These are phyloP conservation scores for Zymoseptoria pseudotritici DNA, from an alignment of 2,329 filamentous ascomycete species.

Conservation along the genomic window DNA sequence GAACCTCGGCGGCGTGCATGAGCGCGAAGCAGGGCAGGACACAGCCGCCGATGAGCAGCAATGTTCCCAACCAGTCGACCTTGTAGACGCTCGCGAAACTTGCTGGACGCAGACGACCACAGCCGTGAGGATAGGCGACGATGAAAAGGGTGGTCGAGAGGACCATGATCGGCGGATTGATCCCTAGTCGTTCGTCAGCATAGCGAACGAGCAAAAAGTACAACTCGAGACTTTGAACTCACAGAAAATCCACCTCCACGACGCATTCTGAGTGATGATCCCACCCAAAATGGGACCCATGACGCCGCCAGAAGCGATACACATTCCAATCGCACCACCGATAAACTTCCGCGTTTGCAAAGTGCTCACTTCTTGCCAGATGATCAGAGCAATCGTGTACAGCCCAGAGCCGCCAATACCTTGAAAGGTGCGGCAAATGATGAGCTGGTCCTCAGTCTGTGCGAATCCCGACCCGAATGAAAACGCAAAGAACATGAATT, in stretches of 20 bases:
- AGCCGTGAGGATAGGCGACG: slow-evolving; percentile 41
- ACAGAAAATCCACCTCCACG: slow-evolving; percentile 7
- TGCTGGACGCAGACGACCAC: neutral
- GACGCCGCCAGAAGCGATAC: slow-evolving; percentile 9
- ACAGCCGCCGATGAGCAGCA: neutral
- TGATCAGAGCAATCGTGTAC: slow-evolving; percentile 30
- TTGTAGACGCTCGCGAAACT: neutral
- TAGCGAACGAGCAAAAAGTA: slow-evolving; percentile 40
- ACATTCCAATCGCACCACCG: slow-evolving; percentile 43
- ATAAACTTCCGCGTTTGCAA: slow-evolving; percentile 37
- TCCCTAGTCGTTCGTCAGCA: slow-evolving; percentile 22
- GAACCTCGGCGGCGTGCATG: neutral
- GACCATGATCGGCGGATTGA: slow-evolving; percentile 49
- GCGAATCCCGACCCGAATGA: slow-evolving; percentile 49
- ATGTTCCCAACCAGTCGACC: neutral
- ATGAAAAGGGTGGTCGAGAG: slow-evolving; percentile 43
- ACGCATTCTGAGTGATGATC: neutral
- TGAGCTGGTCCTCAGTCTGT: slow-evolving; percentile 46
- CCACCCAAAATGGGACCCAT: slow-evolving; percentile 14
- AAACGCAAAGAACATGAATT: slow-evolving; percentile 49
- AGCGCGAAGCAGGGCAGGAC: neutral
- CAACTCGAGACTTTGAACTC: slow-evolving; percentile 1
- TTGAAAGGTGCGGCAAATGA: slow-evolving; percentile 52
- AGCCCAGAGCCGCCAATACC: slow-evolving; percentile 56
- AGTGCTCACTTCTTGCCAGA: slow-evolving; percentile 17